Evolutionary conservation across 2,329 filamentous ascomycete species (phyloP), one percentile per base, ranked within the genome.

Genomic region (Hypomyces rosellus): DNA sequence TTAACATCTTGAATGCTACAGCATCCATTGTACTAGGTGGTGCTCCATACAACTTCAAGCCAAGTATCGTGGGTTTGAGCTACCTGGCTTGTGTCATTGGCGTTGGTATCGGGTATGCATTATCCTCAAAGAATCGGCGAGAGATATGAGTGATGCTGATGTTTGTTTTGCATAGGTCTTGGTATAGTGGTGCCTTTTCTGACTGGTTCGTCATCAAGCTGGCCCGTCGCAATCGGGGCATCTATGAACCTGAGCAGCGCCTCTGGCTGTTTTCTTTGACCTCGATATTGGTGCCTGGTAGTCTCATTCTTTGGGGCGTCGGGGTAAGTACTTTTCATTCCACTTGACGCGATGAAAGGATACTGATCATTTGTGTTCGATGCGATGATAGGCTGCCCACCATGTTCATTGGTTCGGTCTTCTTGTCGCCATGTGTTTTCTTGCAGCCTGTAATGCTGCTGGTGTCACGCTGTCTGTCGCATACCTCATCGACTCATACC

Each of bases 1-100:
- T 72, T 59, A 72, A 70, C 52, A 67, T 73, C 3, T 61, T 72
- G n/a, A 72, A 71, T 40, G 70, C 69, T 52, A 76, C 65, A 2
- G 67, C 63, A 16, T 75, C 64, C 25, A 68, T 71, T 22, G 66
- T 72, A 7, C 60, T 72, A 0, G 65, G 65, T 1, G 63, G 61
- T 0, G 50, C 60, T 0, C 69, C 69, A 0, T 73, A 73, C 52
- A 65, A 66, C 54, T 72, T 72, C 45, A 55, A 56, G 4, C 60
- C 69, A 0, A 67, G 67, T 1, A 65, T 70, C 51, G 69, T 72
- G 5, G 70, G 70, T 0, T 51, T 72, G 1, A 64, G 61, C 16
- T 73, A 72, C 49, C 37, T 70, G 1, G 63, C 69, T 1, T 69
- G 66, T 50, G 50, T 66, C 4, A 51, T 72, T 2, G 68, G 69